Evolutionary conservation across 148 eudicot species (phyloP).

Genomic region (Amaranthus cruentus): DNA sequence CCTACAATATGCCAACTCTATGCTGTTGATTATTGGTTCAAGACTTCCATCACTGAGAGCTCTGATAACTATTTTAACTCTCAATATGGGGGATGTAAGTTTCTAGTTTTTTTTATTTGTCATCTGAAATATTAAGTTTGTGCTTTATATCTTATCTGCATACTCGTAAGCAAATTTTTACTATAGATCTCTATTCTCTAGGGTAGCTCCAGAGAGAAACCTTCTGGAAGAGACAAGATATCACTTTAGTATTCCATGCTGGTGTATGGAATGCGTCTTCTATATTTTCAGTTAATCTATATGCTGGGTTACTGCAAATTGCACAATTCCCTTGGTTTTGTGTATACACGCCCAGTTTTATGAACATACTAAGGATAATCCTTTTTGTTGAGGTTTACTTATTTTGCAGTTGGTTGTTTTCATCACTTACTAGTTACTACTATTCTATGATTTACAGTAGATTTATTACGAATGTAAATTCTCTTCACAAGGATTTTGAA

Average conservation of each 20-base stretch:
- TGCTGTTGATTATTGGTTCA: conserved; percentile 50
- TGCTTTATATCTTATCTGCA: not conserved
- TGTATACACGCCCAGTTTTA: not conserved
- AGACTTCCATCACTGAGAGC: conserved; percentile 69
- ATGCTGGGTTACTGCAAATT: not conserved
- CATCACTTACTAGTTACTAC: not conserved
- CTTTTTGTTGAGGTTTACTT: not conserved
- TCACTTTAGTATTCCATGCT: not conserved
- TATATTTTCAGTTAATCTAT: not conserved
- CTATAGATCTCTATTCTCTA: not conserved
- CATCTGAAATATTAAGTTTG: too few relatives aligned
- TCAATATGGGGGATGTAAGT: conserved; percentile 55
- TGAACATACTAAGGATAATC: not conserved
- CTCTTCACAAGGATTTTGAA: not conserved
- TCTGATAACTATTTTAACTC: conserved; percentile 47
- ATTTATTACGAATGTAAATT: not conserved
- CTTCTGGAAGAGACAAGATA: not conserved
- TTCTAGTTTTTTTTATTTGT: conserved; percentile 13
- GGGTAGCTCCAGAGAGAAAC: not conserved
- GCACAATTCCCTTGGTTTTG: not conserved
- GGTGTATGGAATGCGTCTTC: not conserved
- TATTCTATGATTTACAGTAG: not conserved
- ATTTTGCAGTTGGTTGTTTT: not conserved
- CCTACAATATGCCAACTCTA: conserved; percentile 56
- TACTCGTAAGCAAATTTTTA: not conserved